These are phyloP conservation scores for Podila horticola DNA, from an alignment of 192 early-diverging fungal species.

Conservation along the genomic window DNA sequence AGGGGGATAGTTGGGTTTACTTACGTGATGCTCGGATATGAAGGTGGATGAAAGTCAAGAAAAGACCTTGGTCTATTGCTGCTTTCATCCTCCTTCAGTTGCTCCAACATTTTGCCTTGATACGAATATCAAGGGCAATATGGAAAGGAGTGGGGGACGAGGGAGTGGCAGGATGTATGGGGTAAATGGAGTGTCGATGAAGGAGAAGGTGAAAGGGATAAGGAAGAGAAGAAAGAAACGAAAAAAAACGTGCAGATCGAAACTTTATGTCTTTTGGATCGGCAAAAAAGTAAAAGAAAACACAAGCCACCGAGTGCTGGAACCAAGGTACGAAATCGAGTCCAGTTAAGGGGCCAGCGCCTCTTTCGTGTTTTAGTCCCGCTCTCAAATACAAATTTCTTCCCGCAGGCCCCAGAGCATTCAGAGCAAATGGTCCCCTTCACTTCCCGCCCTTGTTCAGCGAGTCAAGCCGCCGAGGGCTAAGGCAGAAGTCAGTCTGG, in stretches of 20 bases:
- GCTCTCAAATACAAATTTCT: too few relatives aligned
- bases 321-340: background rate
- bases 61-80: background rate
- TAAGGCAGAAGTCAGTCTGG: too few relatives aligned
- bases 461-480: too few relatives aligned
- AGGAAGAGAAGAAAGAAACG: background rate
- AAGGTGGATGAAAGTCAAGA: background rate
- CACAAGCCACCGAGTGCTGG: constrained; percentile 26
- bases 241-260: constrained; percentile 4
- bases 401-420: too few relatives aligned
- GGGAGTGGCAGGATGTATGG: background rate
- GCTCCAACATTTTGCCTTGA: background rate
- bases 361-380: too few relatives aligned
- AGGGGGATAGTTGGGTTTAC: background rate
- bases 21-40: constrained; percentile 4
- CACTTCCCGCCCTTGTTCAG: too few relatives aligned
- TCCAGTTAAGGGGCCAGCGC: too few relatives aligned
- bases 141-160: too few relatives aligned
- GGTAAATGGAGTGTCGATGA: background rate
- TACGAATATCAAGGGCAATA: background rate
- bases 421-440: too few relatives aligned
- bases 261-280: background rate
- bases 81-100: background rate
- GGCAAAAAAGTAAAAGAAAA: background rate
- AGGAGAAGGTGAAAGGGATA: background rate